A percentile compares a stretch with the other conserved stretches of the same genome.
These are phyloP conservation scores for Cryptococcus sp. DNA, from an alignment of 1,284 basidiomycete species.

Conservation along the genomic window DNA sequence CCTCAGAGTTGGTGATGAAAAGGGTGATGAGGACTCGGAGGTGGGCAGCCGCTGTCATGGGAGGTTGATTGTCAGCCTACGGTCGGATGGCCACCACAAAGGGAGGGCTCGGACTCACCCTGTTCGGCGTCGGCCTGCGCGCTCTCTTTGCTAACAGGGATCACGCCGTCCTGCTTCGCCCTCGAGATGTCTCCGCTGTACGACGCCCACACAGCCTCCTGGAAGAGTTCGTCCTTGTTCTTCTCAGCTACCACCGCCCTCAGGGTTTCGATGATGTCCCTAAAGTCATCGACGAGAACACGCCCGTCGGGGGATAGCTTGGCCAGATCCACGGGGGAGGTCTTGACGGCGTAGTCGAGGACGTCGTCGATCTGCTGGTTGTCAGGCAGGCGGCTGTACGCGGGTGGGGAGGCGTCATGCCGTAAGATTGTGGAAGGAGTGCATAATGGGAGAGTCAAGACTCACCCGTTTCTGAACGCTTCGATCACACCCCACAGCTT, in stretches of 20 bases:
- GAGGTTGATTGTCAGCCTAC: neutral
- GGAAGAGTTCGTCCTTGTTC: constrained; percentile 85
- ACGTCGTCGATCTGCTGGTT: constrained; percentile 74
- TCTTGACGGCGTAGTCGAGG: constrained; percentile 64
- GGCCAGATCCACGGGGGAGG: constrained; percentile 63
- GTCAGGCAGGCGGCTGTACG: constrained; percentile 61
- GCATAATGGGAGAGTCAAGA: neutral
- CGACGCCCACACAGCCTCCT: constrained; percentile 76
- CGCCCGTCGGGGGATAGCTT: constrained; percentile 73
- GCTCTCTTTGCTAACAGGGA: constrained; percentile 60
- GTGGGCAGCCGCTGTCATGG: constrained; percentile 64
- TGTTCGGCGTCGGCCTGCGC: constrained; percentile 60
- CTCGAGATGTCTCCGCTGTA: constrained; percentile 56
- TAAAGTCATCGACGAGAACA: constrained; percentile 65
- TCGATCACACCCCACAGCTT: constrained; percentile 70
- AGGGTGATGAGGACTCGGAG: constrained; percentile 79
- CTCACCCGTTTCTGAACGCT: constrained; percentile 67
- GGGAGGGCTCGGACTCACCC: constrained; percentile 50
- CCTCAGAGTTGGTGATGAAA: constrained; percentile 85
- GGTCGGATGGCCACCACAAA: neutral
- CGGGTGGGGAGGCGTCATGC: neutral
- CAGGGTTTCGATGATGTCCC: constrained; percentile 46
- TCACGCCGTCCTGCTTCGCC: constrained; percentile 52
- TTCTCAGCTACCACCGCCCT: constrained; percentile 70
- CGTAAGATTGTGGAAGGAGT: neutral